Base-by-base conservation (phyloP, 2,329 filamentous ascomycete genomes). In the Claviceps monticola region DNA sequence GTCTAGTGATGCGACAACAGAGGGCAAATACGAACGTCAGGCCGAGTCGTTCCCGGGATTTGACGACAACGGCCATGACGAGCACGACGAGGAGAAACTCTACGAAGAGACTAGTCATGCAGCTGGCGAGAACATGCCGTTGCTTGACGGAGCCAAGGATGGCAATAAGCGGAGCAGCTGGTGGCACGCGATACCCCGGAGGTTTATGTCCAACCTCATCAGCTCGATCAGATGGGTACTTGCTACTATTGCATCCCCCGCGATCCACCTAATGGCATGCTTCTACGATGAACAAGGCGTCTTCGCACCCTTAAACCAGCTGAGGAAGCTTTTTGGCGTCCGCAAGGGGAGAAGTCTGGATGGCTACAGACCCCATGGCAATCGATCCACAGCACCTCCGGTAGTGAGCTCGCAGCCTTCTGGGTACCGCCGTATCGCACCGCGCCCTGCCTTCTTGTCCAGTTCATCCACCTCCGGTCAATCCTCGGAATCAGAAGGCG, bases 271-370 rank as follows among this genome's bases (percentile, higher is more conserved):
- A 52, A 80, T 90, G 54, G 84, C 86, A 57, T 89, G 79, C 63
- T 84, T 97, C 60, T 91, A 86, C 69, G 83, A 94, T 62, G 82
- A 88, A 46, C 72, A 86, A 53, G 88, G 88, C 49, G 74, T 74
- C 49, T 95, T 95, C 65, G 84, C 88, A 50, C 80, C 88, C n/a
- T 69, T 93, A 53, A 70, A 82, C 48, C 89, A 88, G 53, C 68
- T 93, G 44, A 77, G 78, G 62, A 83, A 77, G 61, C 71, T 91
- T 26, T 76, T 80, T 55, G 74, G 76, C 48, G 58, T 68, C 37
- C 68, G 71, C 54, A 66, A 66, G 50, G 70, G 65, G 26, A 61
- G 66, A 51, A 59, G 62, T 49, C 63, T 75, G 49, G 55, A 46
- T 51, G 17, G 38, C 11, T 51, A 50, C 48, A 45, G 45, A 44